Base-by-base conservation (phyloP, 176 grass and related monocot species). In the Musa itinerans region DNA sequence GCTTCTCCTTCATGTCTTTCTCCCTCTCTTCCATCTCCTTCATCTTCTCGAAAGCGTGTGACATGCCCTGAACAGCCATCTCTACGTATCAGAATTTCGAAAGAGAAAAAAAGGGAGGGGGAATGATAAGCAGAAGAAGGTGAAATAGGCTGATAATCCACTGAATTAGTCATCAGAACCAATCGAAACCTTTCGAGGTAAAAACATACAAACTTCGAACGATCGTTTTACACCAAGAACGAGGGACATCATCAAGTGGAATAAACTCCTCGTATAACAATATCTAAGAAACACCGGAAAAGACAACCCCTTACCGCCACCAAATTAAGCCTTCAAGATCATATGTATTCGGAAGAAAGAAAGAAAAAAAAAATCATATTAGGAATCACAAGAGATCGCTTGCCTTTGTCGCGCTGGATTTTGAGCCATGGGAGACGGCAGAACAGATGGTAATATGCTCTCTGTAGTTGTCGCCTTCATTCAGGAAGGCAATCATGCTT, bases 401-500 rank as follows among this genome's bases (percentile, higher is more conserved):
- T 86, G 68, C 93, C 85, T 84, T 90, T 77, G 83, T 52, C 25
- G 75, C 61, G 68, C 0, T 26, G 12, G 26, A 62, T 58, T 86
- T 88, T 12, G 65, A 80, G 7, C 63, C 80, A 26, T 53, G 56
- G 55, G 25, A n/a, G 29, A 23, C 71, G 34, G 8, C 52, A 0
- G 57, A 17, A 17, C 5, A 1, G n/a, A 14, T 16, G 16, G 6
- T 20, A n/a, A 20, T 1, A 6, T 61, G 16, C 14, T 61, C 68
- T 25, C 14, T 34, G 5, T 17, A 82, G 3, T 3, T 51, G 16
- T 23, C 76, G 0, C 34, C 73, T 24, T 86, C 81, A 0, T 73
- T 71, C 9, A 92, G 61, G 79, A 90, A 86, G 57, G 71, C 55
- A 73, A 96, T 83, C 71, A 92, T 90, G 87, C 78, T 75, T 73